Conservation (phyloP, 1,284 basidiomycete genomes). For the Apiotrichum sp. region DNA sequence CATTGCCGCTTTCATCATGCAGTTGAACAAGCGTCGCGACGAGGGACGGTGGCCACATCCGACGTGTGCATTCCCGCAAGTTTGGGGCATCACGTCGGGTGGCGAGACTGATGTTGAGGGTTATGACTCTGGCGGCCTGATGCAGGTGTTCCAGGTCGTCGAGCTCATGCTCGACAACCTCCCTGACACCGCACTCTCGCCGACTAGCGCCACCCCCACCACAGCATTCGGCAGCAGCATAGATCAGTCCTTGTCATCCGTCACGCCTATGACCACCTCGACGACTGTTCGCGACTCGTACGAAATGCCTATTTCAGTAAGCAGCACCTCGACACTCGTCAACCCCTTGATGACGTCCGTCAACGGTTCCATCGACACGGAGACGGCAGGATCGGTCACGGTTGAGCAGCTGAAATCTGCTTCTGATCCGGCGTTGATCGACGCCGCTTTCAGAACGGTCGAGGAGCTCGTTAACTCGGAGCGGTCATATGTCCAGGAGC, state of each 20-base stretch:
- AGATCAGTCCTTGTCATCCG: conserved; percentile 5
- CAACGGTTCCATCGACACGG: conserved; percentile 1
- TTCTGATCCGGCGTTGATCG: conserved; percentile 1
- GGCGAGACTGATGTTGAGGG: conserved; percentile 28
- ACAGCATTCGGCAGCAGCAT: conserved; percentile 8
- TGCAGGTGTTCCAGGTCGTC: conserved; percentile 90
- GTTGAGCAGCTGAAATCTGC: conserved; percentile 9
- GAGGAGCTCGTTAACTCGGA: conserved; percentile 53
- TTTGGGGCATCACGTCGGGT: conserved; percentile 83
- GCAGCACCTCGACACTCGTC: conserved; percentile 9
- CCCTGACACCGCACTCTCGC: conserved; percentile 60
- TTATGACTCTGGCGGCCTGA: conserved; percentile 59
- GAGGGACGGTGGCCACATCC: conserved; percentile 50
- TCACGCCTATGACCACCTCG: conserved; percentile 12
- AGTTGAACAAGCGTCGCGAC: conserved; percentile 47
- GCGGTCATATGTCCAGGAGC: conserved; percentile 94
- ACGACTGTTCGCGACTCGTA: conserved; percentile 37
- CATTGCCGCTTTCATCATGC: conserved; percentile 54
- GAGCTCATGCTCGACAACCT: conserved; percentile 77
- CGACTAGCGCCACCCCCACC: conserved; percentile 36
- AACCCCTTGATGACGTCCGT: conserved; percentile 1
- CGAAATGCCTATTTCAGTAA: conserved; percentile 30
- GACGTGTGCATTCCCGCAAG: conserved; percentile 58
- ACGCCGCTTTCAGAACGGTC: conserved; percentile 42
- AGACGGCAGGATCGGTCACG: conserved; percentile 1